phyloP scores from a whole-genome alignment of 768 basidiomycete species.

The Amanita fuliginea region DNA sequence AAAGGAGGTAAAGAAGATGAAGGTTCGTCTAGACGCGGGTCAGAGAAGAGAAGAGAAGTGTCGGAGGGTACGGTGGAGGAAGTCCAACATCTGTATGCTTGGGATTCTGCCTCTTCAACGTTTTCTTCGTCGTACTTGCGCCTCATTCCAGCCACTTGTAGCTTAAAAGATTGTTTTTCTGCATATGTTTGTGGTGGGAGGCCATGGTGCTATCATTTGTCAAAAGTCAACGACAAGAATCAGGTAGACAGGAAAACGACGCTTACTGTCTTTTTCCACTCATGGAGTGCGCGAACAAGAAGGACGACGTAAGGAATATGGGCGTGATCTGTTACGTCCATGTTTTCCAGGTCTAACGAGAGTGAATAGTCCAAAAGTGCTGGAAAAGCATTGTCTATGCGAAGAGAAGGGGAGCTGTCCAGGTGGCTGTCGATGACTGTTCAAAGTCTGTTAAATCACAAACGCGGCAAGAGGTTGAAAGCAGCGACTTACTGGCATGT shows the following conservation, averaged over 20 bases:
- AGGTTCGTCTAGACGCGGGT: conserved; percentile 31
- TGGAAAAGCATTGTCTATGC: conserved; percentile 85
- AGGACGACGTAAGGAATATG: conserved; percentile 90
- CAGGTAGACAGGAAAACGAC: not conserved
- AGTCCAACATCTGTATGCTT: conserved; percentile 77
- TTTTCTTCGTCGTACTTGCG: conserved; percentile 88
- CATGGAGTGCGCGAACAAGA: conserved; percentile 70
- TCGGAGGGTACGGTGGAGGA: conserved; percentile 53
- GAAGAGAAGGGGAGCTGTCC: conserved; percentile 61
- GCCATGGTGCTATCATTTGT: conserved; percentile 48
- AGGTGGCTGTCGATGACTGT: conserved; percentile 86
- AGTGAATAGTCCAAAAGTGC: conserved; percentile 64
- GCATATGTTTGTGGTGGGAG: conserved; percentile 41
- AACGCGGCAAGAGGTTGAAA: not conserved
- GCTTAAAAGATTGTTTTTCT: conserved; percentile 76
- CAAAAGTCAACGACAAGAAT: not conserved
- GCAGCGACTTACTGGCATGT: conserved; percentile 55
- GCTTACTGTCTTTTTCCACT: conserved; percentile 74
- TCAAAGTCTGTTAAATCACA: not conserved
- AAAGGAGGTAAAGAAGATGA: conserved; percentile 37
- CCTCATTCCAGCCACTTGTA: conserved; percentile 47
- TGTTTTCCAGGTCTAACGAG: conserved; percentile 57
- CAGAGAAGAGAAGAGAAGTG: conserved; percentile 49
- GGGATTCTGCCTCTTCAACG: conserved; percentile 87
- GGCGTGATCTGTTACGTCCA: conserved; percentile 84